Percentiles rank a stretch among this genome's conserved stretches.
Conservation (phyloP, 2,329 filamentous ascomycete species). For the Fonsecaea multimorphosa region DNA sequence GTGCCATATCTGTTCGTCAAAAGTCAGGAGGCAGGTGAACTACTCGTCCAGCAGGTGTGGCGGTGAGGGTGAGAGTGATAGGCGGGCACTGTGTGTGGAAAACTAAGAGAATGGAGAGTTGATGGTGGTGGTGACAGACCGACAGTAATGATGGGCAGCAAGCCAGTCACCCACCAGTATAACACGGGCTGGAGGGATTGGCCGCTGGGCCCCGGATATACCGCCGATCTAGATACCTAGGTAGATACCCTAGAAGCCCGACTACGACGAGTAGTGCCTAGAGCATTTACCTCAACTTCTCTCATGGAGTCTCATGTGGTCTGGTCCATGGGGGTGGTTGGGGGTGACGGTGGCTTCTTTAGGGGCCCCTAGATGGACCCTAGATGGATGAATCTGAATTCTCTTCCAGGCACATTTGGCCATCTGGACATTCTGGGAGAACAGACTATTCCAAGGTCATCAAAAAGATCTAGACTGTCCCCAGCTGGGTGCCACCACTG, state of each 20-base stretch:
- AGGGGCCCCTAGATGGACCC: background rate
- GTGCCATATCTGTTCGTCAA: background rate
- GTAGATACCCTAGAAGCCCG: background rate
- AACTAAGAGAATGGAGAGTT: background rate
- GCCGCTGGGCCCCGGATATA: background rate
- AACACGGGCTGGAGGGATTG: constrained; percentile 27
- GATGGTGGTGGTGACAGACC: background rate
- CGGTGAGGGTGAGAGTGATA: background rate
- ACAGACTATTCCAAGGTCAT: no score
- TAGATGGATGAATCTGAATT: no score
- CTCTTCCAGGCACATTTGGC: no score
- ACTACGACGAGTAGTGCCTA: no score
- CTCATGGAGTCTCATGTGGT: constrained; percentile 8
- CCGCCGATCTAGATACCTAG: background rate
- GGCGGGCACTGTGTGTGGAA: background rate
- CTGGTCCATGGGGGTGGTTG: background rate
- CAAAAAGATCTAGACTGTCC: no score
- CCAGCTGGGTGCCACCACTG: no score
- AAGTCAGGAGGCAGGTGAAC: background rate
- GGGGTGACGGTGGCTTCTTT: constrained; percentile 8
- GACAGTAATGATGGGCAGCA: background rate
- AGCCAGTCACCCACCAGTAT: background rate
- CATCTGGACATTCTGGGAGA: no score
- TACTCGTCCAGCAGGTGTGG: background rate
- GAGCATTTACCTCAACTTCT: no score